Evolutionary conservation across 2,329 filamentous ascomycete genomes (phyloP), one percentile per base, ranked within the genome.

Genomic region (Trematosphaeria pertusa): DNA sequence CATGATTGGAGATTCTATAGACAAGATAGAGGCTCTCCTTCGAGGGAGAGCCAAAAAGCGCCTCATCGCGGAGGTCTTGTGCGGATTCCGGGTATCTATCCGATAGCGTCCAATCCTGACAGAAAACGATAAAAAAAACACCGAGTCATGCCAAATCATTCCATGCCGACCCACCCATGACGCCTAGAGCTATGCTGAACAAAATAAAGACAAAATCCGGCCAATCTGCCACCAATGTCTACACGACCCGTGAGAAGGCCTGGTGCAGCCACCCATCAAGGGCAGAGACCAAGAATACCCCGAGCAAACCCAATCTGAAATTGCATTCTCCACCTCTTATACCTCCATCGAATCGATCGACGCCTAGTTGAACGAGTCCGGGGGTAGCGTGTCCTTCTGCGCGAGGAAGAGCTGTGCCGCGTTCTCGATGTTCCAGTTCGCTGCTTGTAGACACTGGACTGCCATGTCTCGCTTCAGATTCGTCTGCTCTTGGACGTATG

Each of bases 401-500:
- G 87, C 82, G 52, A 87, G 82, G 66, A 96, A 97, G 22, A 89
- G 84, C 43, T 81, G 76, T 57, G 92, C 74, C 2, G 92, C 93
- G 56, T 83, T 81, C 28, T 88, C 82, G 37, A 92, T 84, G 67
- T 95, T 83, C 91, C 91, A 97, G 28, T 81, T 82, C 46, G 87
- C 89, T 48, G 91, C 85, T 2, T 84, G 80, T 12, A 97, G 78
- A 61, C 93, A 97, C 78, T 95, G 82, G 58, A 87, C 82, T 1
- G 91, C 88, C 68, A 88, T 96, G 48, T 88, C 79, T 8, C 86
- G 73, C 7, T 84, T 94, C 85, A 99, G 91, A 46, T 86, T 84
- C 1, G 92, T 96, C 62, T 85, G 85, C 55, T 84, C 85, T 55
- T 85, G 87, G 41, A 97, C 80, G 66, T 94, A 86, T 15, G 77